These are phyloP conservation scores for Cryptococcus hybrid DNA, from an alignment of 1,284 basidiomycete species.

Conservation along the genomic window DNA sequence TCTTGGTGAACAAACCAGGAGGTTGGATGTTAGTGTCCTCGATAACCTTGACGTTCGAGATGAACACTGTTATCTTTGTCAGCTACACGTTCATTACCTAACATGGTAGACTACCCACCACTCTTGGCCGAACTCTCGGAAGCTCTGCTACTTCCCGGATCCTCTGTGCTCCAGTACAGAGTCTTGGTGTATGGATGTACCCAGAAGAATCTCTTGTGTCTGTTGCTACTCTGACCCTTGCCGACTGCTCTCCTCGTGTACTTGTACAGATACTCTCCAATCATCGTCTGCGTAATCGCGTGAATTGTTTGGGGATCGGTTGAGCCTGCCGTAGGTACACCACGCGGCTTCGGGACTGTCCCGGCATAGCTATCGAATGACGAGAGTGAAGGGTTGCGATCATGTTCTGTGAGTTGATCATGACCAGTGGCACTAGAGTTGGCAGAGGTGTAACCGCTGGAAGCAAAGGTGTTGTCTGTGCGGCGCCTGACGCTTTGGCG, in stretches of 20 bases:
- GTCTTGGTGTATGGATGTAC: conserved; percentile 98
- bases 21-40: conserved; percentile 92
- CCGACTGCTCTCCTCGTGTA: conserved; percentile 91
- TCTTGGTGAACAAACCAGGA: conserved; percentile 90
- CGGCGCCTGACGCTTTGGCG: conserved; percentile 32
- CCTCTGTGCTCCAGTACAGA: conserved; percentile 93
- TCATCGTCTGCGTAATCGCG: conserved; percentile 99
- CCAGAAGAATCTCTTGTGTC: conserved; percentile 98
- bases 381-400: conserved; percentile 31
- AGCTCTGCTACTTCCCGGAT: conserved; percentile 83
- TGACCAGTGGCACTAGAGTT: conserved; percentile 30
- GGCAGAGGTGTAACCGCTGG: conserved; percentile 27
- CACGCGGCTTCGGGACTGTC: conserved; percentile 4
- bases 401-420: conserved; percentile 14
- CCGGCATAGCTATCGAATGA: conserved; percentile 34
- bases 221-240: conserved; percentile 82
- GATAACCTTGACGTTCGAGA: conserved; percentile 84
- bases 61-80: conserved; percentile 69
- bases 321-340: conserved; percentile 44
- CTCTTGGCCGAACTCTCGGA: conserved; percentile 94
- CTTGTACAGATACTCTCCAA: conserved; percentile 98
- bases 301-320: conserved; percentile 89
- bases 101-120: conserved; percentile 59
- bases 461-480: conserved; percentile 25
- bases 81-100: conserved; percentile 13